Evolutionary conservation across 257 asterid species (phyloP), one percentile per base, ranked within the genome.

Genomic region (Anisodus tanguticus): DNA sequence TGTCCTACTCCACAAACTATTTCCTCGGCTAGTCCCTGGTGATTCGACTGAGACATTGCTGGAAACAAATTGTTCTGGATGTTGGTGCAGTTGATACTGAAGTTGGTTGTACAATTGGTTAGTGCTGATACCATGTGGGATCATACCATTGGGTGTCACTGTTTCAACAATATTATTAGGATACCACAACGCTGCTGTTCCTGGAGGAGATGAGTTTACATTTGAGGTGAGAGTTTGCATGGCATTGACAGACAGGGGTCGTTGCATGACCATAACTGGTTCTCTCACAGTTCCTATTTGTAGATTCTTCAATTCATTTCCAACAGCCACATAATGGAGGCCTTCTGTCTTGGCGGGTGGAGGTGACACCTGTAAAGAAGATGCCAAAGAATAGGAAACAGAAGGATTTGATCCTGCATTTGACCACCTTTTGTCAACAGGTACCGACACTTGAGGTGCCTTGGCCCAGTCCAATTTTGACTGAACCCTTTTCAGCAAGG

Each of bases 341-440:
- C 45, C 77, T 78, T 94, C 95, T 47, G 87, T n/a, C 85, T 87
- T 89, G 13, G 90, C 49, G 4, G 89, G 87, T 59, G 91, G 86
- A 59, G 91, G 86, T n/a, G 93, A 79, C 59, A 88, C 86, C 83
- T 88, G 93, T 88, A 88, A 58, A 43, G 94, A 84, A 15, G 91
- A 87, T 39, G 91, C 63, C 83, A 87, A 71, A n/a, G 92, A 86
- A 83, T 59, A 87, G 67, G 93, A 83, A 81, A 86, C 76, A 41
- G 97, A 84, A 81, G 92, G 84, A 82, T 79, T 88, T 26, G 93
- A 84, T 12, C 86, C 89, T 47, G 90, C 66, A 85, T 81, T 82
- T 39, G 92, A 86, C 94, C 93, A 94, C 84, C 90, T 91, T 87
- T 92, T 93, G 60, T 93, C 98, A 59, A 89, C 88, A n/a, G 93